Evolutionary conservation across 345 rosid species (phyloP).

Genomic region (Noccaea bulbosa): DNA sequence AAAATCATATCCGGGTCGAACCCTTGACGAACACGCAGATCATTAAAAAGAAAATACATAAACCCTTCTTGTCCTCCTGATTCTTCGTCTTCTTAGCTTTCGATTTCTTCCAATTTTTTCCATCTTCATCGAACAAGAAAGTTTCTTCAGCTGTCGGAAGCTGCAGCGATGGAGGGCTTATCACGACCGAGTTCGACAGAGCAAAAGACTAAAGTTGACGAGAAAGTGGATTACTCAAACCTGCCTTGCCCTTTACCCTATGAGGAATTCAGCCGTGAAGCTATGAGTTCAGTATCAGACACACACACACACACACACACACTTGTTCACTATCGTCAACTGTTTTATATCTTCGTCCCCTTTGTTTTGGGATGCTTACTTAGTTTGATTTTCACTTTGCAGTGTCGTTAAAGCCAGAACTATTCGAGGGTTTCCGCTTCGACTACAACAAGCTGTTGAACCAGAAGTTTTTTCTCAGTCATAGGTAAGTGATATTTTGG

Average conservation of each 20-base stretch:
- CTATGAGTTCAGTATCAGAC: slow-evolving; percentile 55
- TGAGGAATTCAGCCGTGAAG: slow-evolving; percentile 86
- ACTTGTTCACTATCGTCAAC: too few relatives aligned
- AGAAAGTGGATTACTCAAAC: slow-evolving; percentile 68
- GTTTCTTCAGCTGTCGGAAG: background rate
- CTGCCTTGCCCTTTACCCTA: slow-evolving; percentile 84
- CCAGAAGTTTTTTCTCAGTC: slow-evolving; percentile 48
- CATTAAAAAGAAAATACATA: background rate
- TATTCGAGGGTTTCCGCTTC: slow-evolving; percentile 86
- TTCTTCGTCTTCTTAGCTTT: slow-evolving; percentile 2
- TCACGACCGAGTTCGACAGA: slow-evolving; percentile 41
- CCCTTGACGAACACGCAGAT: slow-evolving; percentile 26
- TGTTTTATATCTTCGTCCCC: too few relatives aligned
- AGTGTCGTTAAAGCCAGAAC: slow-evolving; percentile 89
- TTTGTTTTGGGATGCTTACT: background rate
- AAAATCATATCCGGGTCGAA: background rate
- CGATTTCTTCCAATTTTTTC: background rate
- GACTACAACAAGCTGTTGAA: slow-evolving; percentile 76
- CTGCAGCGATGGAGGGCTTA: slow-evolving; percentile 52
- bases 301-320: background rate
- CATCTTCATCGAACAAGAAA: background rate
- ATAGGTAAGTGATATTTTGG: background rate
- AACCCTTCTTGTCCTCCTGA: slow-evolving; percentile 3
- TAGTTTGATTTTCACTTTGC: slow-evolving; percentile 36
- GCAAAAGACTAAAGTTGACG: slow-evolving; percentile 37